A percentile compares a stretch with the other conserved stretches of the same genome.
phyloP scores from a whole-genome alignment of 108 stramenopile species.

The Cylindrotheca fusiformis region DNA sequence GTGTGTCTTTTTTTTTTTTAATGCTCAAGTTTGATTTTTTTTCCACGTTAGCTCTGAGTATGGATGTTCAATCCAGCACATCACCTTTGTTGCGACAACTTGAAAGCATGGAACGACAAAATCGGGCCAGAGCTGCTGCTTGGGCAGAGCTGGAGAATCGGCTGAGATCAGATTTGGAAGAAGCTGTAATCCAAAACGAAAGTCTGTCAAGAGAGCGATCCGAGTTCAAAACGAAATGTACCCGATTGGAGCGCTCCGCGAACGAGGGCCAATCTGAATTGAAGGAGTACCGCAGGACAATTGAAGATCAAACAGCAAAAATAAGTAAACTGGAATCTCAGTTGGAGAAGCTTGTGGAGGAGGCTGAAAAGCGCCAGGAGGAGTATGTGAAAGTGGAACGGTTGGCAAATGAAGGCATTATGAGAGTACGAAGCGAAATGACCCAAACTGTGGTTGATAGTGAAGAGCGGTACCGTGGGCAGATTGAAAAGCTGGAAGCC shows the following conservation, averaged over 20 bases:
- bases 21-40: not conserved
- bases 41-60: slow-evolving; percentile 50
- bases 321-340: slow-evolving; percentile 37
- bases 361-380: slow-evolving; percentile 42
- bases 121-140: slow-evolving; percentile 58
- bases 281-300: slow-evolving; percentile 23
- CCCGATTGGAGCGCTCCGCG: slow-evolving; percentile 41
- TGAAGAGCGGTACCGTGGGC: slow-evolving; percentile 72
- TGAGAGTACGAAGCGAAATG: slow-evolving; percentile 72
- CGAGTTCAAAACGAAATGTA: slow-evolving; percentile 54
- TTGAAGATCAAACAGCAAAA: slow-evolving; percentile 45
- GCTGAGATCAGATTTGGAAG: slow-evolving; percentile 72
- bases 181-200: slow-evolving; percentile 62
- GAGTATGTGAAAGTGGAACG: slow-evolving; percentile 56
- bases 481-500: slow-evolving; percentile 55
- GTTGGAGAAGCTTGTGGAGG: slow-evolving; percentile 37
- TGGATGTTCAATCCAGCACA: slow-evolving; percentile 82
- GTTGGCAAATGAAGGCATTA: slow-evolving; percentile 63
- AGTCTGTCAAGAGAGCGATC: slow-evolving; percentile 57
- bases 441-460: slow-evolving; percentile 69
- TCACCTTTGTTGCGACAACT: slow-evolving; percentile 78
- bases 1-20: not conserved
- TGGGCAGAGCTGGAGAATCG: slow-evolving; percentile 73
- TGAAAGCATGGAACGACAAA: slow-evolving; percentile 77
- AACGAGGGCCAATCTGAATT: slow-evolving; percentile 59